A percentile compares a stretch with the other conserved stretches of the same genome.
Conservation (phyloP, 1,139 yeast species). For the Wickerhamomyces sp. region DNA sequence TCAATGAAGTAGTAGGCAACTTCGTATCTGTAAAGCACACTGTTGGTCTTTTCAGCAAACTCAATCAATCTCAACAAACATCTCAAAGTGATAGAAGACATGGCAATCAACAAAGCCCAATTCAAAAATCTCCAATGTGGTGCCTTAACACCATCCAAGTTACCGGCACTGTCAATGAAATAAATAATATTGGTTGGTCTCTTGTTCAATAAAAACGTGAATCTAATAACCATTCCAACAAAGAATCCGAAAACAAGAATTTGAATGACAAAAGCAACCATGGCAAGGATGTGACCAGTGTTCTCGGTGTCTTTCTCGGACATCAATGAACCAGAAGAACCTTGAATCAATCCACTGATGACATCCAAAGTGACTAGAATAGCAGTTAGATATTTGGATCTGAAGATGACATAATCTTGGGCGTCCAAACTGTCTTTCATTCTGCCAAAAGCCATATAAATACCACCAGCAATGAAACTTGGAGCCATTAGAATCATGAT, state of each 20-base stretch:
- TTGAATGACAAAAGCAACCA: neutral
- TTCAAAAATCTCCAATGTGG: neutral
- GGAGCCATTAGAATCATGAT: neutral
- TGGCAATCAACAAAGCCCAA: neutral
- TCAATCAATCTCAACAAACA: neutral
- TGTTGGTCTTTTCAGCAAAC: neutral
- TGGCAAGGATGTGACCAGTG: neutral
- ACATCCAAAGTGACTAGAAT: neutral
- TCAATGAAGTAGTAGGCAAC: neutral
- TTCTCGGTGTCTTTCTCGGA: neutral
- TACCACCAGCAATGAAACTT: neutral
- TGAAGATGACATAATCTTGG: neutral
- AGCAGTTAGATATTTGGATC: neutral
- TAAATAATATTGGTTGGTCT: neutral
- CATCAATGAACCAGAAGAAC: neutral
- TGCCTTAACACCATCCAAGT: too few relatives aligned
- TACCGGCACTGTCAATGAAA: neutral
- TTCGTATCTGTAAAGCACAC: neutral
- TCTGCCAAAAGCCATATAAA: neutral
- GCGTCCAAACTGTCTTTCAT: neutral
- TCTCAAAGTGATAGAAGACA: neutral
- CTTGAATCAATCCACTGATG: neutral
- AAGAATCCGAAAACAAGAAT: neutral
- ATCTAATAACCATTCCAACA: neutral
- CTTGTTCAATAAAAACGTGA: neutral